phyloP scores from a whole-genome alignment of 2,329 filamentous ascomycete genomes.

The Xylariaceae sp. region DNA sequence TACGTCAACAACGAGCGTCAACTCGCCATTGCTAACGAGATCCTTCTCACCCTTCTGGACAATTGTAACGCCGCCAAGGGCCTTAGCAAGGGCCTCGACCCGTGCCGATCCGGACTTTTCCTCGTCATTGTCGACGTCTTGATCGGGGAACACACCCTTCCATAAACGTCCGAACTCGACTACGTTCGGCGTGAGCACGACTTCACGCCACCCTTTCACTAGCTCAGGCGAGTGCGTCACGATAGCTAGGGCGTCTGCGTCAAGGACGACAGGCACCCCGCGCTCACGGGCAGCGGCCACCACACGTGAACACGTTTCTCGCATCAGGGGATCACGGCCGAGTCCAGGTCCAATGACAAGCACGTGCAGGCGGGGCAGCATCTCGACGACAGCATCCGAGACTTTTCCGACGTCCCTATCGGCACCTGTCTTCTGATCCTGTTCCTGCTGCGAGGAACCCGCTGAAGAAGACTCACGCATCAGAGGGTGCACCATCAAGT shows the following conservation, averaged over 20 bases:
- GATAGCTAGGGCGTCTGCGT: constrained; percentile 81
- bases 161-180: constrained; percentile 85
- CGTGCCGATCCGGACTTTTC: constrained; percentile 35
- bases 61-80: constrained; percentile 81
- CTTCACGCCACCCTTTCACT: constrained; percentile 73
- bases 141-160: constrained; percentile 60
- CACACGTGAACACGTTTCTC: constrained; percentile 73
- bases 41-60: constrained; percentile 84
- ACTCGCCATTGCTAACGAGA: constrained; percentile 72
- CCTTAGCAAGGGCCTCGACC: constrained; percentile 63
- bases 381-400: constrained; percentile 63
- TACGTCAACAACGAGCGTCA: constrained; percentile 70
- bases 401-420: constrained; percentile 56
- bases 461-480: constrained; percentile 65
- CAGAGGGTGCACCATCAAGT: constrained; percentile 96
- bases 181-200: constrained; percentile 89
- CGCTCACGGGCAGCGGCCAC: constrained; percentile 69
- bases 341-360: constrained; percentile 90
- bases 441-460: constrained; percentile 30
- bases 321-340: constrained; percentile 84
- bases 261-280: constrained; percentile 75
- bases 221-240: constrained; percentile 71
- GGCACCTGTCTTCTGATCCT: constrained; percentile 37
- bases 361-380: constrained; percentile 84
- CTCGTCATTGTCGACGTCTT: constrained; percentile 17